Percentiles rank a stretch among this genome's conserved stretches.
phyloP scores from a whole-genome alignment of 2,329 filamentous ascomycete species.

The Ceratocystis cacaofunesta region DNA sequence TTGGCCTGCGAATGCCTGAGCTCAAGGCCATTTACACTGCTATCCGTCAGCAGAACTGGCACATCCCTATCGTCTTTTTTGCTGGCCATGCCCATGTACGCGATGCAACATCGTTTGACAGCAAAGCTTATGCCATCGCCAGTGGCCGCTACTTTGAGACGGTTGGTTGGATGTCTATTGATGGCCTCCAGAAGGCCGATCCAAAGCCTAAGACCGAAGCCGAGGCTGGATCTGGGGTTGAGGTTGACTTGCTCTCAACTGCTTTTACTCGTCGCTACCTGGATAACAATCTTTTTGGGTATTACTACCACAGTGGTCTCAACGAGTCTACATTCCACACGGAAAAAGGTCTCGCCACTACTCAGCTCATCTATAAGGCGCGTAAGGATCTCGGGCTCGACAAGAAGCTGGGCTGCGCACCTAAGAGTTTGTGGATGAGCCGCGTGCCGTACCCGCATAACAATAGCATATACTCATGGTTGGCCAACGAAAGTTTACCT shows the following conservation, averaged over 20 bases:
- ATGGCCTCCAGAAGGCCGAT: conserved; percentile 37
- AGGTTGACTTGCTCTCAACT: conserved; percentile 26
- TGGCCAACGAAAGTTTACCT: conserved; percentile 61
- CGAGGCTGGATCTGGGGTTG: conserved; percentile 17
- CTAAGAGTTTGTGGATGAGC: conserved; percentile 66
- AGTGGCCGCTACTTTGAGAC: conserved; percentile 92
- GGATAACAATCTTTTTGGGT: conserved; percentile 79
- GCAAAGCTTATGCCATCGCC: conserved; percentile 61
- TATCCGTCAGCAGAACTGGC: conserved; percentile 61
- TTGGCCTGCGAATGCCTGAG: conserved; percentile 67
- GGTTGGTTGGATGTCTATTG: conserved; percentile 80
- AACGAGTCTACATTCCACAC: conserved; percentile 63
- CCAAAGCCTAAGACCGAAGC: conserved; percentile 10
- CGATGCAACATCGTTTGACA: conserved; percentile 68
- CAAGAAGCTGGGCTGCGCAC: conserved; percentile 66
- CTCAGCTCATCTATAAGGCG: conserved; percentile 51
- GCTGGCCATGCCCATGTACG: conserved; percentile 83
- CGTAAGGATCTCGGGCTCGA: conserved; percentile 59
- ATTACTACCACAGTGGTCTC: conserved; percentile 65
- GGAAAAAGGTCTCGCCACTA: conserved; percentile 56
- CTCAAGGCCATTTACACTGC: conserved; percentile 63
- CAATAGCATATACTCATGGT: conserved; percentile 67
- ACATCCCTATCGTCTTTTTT: conserved; percentile 80
- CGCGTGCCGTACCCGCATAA: conserved; percentile 58
- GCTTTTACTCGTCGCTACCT: conserved; percentile 72